Evolutionary conservation across 108 stramenopile species (phyloP), one percentile per base, ranked within the genome.

Genomic region (Cyclotella baltica): DNA sequence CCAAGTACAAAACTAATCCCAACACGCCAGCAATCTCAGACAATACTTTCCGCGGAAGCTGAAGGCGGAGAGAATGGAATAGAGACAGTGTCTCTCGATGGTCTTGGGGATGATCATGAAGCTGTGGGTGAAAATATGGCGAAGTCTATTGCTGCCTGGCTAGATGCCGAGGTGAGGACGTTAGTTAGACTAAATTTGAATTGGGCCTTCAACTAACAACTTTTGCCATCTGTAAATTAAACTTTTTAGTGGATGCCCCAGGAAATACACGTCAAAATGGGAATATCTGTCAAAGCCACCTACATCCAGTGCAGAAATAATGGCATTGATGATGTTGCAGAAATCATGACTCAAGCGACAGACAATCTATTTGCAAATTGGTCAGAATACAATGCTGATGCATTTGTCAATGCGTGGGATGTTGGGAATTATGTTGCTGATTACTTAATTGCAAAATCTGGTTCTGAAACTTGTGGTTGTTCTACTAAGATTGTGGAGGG

Each of bases 401-500:
- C 92, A n/a, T 95, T 95, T 77, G 90, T 95, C 6, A 91, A 89
- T 72, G 88, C 92, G 9, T 95, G 90, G 90, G 94, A 95, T 80
- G 55, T 92, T 59, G 89, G 88, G 3, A 95, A 92, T 55, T 95
- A 95, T 56, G 89, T 88, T 46, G 83, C 90, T 18, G 94, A 95
- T 67, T 95, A 92, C 67, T 71, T 94, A 53, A 86, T 85, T 30
- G 48, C 88, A 15, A 75, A 81, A 22, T 78, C 83, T 36, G 93
- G 93, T 29, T 72, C 80, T 33, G 93, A 94, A 70, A 86, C 86
- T 18, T 94, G 93, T 65, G 89, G 83, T 10, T 94, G 93, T 72
- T 88, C 92, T 2, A 78, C 85, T 3, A 76, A 76, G 62, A 88
- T 93, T 64, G 69, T 65, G 22, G 74, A 82, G 29, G 68, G 40